These are phyloP conservation scores for Teunomyces gatunensis DNA, from an alignment of 805 yeast species.

Conservation along the genomic window DNA sequence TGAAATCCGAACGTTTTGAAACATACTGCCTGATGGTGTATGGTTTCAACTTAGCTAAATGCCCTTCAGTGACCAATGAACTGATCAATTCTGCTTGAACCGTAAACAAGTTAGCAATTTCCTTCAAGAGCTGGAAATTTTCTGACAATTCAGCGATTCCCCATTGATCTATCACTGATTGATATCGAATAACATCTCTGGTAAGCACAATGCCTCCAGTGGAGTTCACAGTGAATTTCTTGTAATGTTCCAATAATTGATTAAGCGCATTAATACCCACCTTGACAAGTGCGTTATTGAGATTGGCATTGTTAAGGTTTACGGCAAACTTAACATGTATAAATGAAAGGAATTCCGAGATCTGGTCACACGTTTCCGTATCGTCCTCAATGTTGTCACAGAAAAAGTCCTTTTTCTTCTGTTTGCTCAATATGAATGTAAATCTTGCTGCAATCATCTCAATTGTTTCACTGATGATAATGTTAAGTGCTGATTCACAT, in stretches of 20 bases:
- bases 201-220: constrained; percentile 82
- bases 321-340: constrained; percentile 38
- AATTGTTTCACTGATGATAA: constrained; percentile 58
- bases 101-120: constrained; percentile 78
- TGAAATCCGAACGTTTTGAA: constrained; percentile 67
- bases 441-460: constrained; percentile 53
- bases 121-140: constrained; percentile 68
- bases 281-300: constrained; percentile 48
- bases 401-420: constrained; percentile 70
- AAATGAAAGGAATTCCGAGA: constrained; percentile 51
- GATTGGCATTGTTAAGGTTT: constrained; percentile 42
- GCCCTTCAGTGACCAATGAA: constrained; percentile 80
- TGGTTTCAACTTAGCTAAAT: constrained; percentile 62
- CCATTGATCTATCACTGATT: constrained; percentile 68
- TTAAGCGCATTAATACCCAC: constrained; percentile 59
- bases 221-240: constrained; percentile 70
- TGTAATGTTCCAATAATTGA: constrained; percentile 66
- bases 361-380: constrained; percentile 67
- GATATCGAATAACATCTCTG: constrained; percentile 77
- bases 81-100: constrained; percentile 78
- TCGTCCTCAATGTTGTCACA: constrained; percentile 52
- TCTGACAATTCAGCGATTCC: constrained; percentile 56
- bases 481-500: constrained; percentile 64
- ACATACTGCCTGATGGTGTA: constrained; percentile 63
- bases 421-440: constrained; percentile 49